Conservation (phyloP, 1,139 yeast species). For the Wickerhamomyces sp. region DNA sequence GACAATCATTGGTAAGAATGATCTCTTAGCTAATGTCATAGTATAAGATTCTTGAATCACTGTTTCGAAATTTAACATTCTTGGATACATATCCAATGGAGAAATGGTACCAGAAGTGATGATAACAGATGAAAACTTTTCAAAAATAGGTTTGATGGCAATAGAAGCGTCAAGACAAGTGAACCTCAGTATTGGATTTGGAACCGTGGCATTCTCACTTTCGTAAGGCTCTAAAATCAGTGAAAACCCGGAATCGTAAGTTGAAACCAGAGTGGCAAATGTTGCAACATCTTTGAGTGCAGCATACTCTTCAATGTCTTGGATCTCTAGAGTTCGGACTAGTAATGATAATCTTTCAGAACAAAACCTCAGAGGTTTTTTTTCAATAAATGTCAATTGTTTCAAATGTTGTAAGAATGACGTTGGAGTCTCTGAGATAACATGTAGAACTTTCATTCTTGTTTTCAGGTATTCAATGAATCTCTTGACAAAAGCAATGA, state of each 20-base stretch:
- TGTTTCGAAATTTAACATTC: constrained; percentile 92
- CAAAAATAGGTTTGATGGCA: constrained; percentile 96
- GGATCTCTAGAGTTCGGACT: constrained; percentile 82
- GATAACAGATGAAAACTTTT: constrained; percentile 86
- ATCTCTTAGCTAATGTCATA: constrained; percentile 89
- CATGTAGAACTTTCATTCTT: constrained; percentile 95
- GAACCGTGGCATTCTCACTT: constrained; percentile 95
- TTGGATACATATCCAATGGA: constrained; percentile 97
- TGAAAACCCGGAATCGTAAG: constrained; percentile 90
- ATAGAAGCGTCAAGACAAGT: constrained; percentile 96
- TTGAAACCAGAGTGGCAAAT: constrained; percentile 91
- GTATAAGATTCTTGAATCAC: constrained; percentile 93
- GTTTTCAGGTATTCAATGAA: constrained; percentile 93
- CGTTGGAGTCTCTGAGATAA: constrained; percentile 92
- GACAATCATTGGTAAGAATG: constrained; percentile 91
- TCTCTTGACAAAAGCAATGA: constrained; percentile 84
- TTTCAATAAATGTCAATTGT: constrained; percentile 86
- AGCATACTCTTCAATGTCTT: constrained; percentile 85
- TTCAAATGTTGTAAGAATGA: constrained; percentile 90
- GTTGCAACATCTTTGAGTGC: constrained; percentile 95
- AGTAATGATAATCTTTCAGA: constrained; percentile 84
- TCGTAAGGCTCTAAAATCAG: constrained; percentile 93
- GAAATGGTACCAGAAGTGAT: constrained; percentile 98
- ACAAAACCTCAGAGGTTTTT: constrained; percentile 86
- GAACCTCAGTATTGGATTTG: constrained; percentile 92